Conservation (phyloP, 176 grass and related monocot genomes). For the Otatea glauca region DNA sequence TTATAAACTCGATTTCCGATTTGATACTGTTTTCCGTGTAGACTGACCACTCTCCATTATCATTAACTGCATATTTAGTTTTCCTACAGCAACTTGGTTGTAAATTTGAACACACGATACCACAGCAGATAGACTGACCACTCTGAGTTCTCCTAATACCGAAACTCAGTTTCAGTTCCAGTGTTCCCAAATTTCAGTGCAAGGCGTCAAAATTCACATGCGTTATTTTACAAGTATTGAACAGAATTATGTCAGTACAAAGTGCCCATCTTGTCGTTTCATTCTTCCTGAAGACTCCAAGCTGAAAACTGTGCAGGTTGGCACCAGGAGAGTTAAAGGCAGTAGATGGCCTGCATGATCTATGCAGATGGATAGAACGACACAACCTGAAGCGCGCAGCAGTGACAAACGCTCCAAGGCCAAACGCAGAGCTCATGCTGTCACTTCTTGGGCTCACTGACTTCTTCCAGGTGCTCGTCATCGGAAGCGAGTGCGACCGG, state of each 20-base stretch:
- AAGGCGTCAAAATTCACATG: neutral
- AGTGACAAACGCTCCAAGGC: constrained; percentile 76
- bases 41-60: too few species aligned
- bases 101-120: too few species aligned
- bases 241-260: neutral
- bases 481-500: constrained; percentile 69
- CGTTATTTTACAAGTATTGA: neutral
- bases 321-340: constrained; percentile 56
- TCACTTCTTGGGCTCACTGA: constrained; percentile 64
- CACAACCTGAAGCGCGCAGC: constrained; percentile 64
- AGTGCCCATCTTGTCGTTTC: neutral
- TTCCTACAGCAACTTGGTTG: too few species aligned
- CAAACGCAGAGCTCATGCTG: constrained; percentile 72
- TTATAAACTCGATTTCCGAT: too few species aligned
- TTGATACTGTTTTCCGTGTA: too few species aligned
- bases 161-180: neutral
- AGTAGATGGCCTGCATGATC: constrained; percentile 56
- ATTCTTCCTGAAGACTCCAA: constrained; percentile 29
- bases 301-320: constrained; percentile 49
- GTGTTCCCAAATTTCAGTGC: neutral
- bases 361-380: constrained; percentile 65
- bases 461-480: constrained; percentile 72
- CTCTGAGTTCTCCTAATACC: neutral
- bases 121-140: neutral
- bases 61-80: too few species aligned